phyloP scores from a whole-genome alignment of 2,329 filamentous ascomycete species.

The Waltergamsia citrina region DNA sequence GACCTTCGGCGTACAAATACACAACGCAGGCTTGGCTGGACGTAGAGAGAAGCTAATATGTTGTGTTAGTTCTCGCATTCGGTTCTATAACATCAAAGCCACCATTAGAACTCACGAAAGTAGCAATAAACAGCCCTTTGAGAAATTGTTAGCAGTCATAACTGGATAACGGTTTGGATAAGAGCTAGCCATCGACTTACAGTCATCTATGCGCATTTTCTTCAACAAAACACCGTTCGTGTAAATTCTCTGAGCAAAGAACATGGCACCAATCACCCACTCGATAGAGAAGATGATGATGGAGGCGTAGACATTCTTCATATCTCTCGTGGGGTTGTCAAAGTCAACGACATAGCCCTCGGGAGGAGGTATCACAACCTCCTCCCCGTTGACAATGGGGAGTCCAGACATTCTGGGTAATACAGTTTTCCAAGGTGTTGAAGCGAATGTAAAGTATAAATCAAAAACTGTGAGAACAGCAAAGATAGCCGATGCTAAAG shows the following conservation, averaged over 20 bases:
- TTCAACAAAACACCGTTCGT: constrained; percentile 10
- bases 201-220: constrained; percentile 7
- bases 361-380: constrained; percentile 12
- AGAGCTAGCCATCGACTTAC: constrained; percentile 5
- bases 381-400: constrained; percentile 14
- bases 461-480: no score
- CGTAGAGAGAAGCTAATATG: neutral
- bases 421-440: no score
- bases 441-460: no score
- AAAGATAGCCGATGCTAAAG: no score
- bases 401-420: no score
- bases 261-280: constrained; percentile 7
- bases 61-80: no score
- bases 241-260: constrained; percentile 15
- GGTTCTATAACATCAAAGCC: no score
- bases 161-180: neutral
- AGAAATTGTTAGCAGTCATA: neutral
- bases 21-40: neutral
- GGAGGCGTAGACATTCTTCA: constrained; percentile 6
- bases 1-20: constrained; percentile 3
- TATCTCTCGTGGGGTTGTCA: constrained; percentile 12
- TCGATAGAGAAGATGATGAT: constrained; percentile 14
- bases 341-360: constrained; percentile 18
- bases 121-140: neutral
- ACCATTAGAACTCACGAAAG: constrained; percentile 3